These are phyloP conservation scores for Debaryomycetaceae sp. DNA, from an alignment of 1,139 yeast genomes.

Conservation along the genomic window DNA sequence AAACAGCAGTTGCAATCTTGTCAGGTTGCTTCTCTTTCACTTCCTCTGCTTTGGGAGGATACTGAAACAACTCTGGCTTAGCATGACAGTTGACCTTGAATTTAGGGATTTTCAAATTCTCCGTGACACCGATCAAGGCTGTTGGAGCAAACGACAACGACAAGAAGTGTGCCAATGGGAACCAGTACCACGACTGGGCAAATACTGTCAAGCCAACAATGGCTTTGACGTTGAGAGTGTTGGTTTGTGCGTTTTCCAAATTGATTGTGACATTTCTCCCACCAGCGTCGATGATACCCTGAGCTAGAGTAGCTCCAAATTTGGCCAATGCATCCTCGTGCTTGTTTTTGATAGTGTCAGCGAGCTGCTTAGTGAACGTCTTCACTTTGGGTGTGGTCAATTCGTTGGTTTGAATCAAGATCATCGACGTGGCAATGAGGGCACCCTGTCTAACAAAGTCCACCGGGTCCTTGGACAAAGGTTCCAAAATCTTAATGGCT, in stretches of 20 bases:
- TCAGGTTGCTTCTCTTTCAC: constrained; percentile 81
- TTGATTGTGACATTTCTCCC: constrained; percentile 97
- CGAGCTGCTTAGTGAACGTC: constrained; percentile 67
- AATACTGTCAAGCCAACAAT: constrained; percentile 90
- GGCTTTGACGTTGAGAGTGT: constrained; percentile 84
- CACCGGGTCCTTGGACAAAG: constrained; percentile 88
- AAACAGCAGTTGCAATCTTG: constrained; percentile 86
- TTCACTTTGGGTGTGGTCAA: constrained; percentile 76
- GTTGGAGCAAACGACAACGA: constrained; percentile 93
- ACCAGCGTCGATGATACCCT: constrained; percentile 98
- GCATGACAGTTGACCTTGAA: constrained; percentile 79
- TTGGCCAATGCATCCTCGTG: constrained; percentile 97
- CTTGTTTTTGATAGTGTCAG: constrained; percentile 74
- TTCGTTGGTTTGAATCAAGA: constrained; percentile 90
- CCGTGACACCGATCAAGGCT: constrained; percentile 79
- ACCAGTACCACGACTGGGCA: constrained; percentile 98
- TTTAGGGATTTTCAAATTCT: constrained; percentile 82
- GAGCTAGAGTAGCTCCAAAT: constrained; percentile 96
- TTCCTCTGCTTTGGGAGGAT: constrained; percentile 86
- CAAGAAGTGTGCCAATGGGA: constrained; percentile 91
- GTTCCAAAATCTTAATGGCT: constrained; percentile 89
- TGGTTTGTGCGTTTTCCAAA: constrained; percentile 85
- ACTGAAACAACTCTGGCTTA: constrained; percentile 74
- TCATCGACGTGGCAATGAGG: constrained; percentile 86
- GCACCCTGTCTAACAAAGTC: constrained; percentile 99